Evolutionary conservation across 495 filamentous ascomycete genomes (phyloP).

Genomic region (Tuber umbilicatum): DNA sequence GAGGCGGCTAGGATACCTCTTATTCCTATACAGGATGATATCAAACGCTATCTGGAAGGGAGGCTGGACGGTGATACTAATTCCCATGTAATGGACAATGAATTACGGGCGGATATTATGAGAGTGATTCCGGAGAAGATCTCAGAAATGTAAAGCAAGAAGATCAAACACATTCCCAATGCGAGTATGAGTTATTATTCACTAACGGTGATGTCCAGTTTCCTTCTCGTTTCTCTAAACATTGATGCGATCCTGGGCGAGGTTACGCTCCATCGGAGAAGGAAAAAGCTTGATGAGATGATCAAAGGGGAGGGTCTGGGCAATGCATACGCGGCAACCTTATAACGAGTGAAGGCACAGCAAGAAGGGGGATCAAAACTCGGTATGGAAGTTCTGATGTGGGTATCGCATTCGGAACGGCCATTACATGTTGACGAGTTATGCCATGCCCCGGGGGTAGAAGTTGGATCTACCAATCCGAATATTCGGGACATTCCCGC

Average conservation of each 20-base stretch:
- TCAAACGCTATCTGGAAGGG: background rate
- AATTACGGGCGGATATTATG: background rate
- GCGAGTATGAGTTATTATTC: background rate
- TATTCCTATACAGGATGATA: background rate
- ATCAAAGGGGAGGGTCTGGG: background rate
- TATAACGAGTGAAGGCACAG: background rate
- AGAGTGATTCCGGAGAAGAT: background rate
- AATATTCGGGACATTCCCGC: background rate
- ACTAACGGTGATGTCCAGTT: background rate
- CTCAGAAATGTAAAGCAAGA: background rate
- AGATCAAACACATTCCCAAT: background rate
- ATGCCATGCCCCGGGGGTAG: background rate
- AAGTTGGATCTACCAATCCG: background rate
- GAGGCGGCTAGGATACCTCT: background rate
- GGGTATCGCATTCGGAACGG: background rate
- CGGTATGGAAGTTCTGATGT: background rate
- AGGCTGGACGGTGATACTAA: background rate
- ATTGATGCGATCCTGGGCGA: background rate
- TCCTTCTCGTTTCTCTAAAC: background rate
- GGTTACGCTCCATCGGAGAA: background rate
- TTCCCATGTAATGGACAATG: background rate
- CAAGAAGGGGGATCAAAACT: background rate
- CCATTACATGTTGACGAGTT: background rate
- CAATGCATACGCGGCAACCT: background rate
- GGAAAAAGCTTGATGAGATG: background rate